Percentiles rank a stretch among this genome's conserved stretches.
Conservation (phyloP, 805 yeast genomes). For the Pichia phayaonensis region DNA sequence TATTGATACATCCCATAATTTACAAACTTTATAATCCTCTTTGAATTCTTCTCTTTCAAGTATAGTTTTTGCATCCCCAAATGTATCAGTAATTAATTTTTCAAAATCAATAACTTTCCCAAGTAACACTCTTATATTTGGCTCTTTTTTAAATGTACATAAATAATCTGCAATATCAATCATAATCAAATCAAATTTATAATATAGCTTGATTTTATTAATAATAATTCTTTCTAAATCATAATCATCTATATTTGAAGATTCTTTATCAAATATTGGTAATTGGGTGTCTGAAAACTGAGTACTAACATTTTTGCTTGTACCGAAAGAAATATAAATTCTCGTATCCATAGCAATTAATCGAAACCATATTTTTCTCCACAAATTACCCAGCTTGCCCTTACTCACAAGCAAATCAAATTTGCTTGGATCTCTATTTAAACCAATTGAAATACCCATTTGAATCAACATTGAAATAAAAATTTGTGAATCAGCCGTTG, state of each 20-base stretch:
- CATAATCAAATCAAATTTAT: conserved; percentile 25
- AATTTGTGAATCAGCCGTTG: conserved; percentile 37
- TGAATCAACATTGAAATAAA: conserved; percentile 50
- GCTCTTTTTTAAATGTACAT: conserved; percentile 33
- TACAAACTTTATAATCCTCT: conserved; percentile 18
- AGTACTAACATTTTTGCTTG: conserved; percentile 32
- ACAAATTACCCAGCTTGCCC: conserved; percentile 32
- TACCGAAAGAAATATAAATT: conserved; percentile 42
- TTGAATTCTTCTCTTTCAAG: conserved; percentile 18
- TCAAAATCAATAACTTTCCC: conserved; percentile 32
- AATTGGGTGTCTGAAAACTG: conserved; percentile 43
- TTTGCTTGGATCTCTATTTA: conserved; percentile 59
- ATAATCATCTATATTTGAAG: conserved; percentile 31
- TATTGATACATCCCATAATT: conserved; percentile 16
- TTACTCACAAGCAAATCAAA: conserved; percentile 24
- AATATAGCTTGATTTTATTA: conserved; percentile 25
- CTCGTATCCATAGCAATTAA: conserved; percentile 39
- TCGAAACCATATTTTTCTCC: conserved; percentile 54
- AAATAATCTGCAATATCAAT: conserved; percentile 31
- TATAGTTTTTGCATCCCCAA: conserved; percentile 24
- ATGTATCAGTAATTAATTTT: conserved; percentile 22
- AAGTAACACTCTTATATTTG: conserved; percentile 33
- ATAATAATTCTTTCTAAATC: conserved; percentile 37
- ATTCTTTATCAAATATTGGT: conserved; percentile 34
- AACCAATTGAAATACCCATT: conserved; percentile 60